Conservation (phyloP, 192 early-diverging fungal genomes). For the Coemansia sp. region DNA sequence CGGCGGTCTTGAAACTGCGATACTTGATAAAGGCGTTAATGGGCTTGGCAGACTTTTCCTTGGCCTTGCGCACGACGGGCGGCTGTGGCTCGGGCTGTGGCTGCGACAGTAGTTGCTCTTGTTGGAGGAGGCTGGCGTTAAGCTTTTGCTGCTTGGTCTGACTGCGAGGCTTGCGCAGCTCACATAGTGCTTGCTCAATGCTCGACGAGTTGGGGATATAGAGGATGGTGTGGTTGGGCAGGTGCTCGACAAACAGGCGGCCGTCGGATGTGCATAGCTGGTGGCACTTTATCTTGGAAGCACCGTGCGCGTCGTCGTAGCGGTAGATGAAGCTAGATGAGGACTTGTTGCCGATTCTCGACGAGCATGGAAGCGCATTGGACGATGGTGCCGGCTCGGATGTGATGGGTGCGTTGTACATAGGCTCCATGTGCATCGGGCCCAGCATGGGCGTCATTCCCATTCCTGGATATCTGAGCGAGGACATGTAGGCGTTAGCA, state of each 20-base stretch:
- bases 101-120: constrained; percentile 2
- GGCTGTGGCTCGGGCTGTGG: constrained; percentile 13
- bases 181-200: constrained; percentile 31
- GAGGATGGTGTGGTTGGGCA: constrained; percentile 45
- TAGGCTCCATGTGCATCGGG: constrained; percentile 20
- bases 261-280: constrained; percentile 44
- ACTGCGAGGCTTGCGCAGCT: constrained; percentile 23
- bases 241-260: constrained; percentile 44
- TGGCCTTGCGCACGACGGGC: constrained; percentile 25
- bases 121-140: constrained; percentile 2
- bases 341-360: constrained; percentile 19
- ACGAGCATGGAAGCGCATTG: constrained; percentile 21
- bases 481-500: constrained; percentile 30
- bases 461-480: constrained; percentile 30
- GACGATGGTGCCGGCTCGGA: not conserved
- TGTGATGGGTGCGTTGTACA: constrained; percentile 4
- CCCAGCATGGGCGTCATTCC: constrained; percentile 41
- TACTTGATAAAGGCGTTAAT: constrained; percentile 55
- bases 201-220: constrained; percentile 31
- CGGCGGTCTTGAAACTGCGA: constrained; percentile 51
- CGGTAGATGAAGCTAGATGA: constrained; percentile 37
- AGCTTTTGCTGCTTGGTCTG: constrained; percentile 17
- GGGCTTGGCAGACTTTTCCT: constrained; percentile 54
- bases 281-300: constrained; percentile 33
- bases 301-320: constrained; percentile 24